phyloP scores from a whole-genome alignment of 2,329 filamentous ascomycete genomes.

The Penicillium glabrum region DNA sequence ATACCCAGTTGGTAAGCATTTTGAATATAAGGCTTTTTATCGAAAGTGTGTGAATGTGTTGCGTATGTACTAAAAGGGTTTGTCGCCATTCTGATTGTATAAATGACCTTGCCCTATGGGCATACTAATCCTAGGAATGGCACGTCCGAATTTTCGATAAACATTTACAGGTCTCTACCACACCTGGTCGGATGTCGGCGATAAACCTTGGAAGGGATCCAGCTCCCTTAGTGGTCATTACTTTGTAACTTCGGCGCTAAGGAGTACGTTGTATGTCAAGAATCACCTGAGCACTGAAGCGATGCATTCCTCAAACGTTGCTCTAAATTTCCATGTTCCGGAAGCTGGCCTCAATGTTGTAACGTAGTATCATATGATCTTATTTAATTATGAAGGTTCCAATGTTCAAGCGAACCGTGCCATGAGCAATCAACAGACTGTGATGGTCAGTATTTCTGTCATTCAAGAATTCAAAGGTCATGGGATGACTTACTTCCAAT shows the following conservation, averaged over 20 bases:
- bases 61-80: too few species aligned
- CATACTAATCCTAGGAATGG: too few species aligned
- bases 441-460: not conserved
- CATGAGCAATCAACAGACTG: not conserved
- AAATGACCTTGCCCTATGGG: too few species aligned
- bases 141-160: too few species aligned
- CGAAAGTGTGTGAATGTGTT: too few species aligned
- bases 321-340: not conserved
- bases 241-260: not conserved
- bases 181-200: too few species aligned
- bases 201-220: too few species aligned
- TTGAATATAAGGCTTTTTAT: too few species aligned
- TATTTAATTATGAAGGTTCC: not conserved
- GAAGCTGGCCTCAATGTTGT: not conserved
- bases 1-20: too few species aligned
- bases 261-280: not conserved
- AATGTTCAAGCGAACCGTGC: not conserved
- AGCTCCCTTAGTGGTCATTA: too few species aligned
- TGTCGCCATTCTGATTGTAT: too few species aligned
- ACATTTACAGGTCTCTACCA: too few species aligned
- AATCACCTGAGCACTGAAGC: not conserved
- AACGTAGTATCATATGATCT: not conserved
- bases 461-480: not conserved
- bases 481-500: constrained; percentile 36
- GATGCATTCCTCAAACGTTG: not conserved